Conservation (phyloP, 129 eudicot species). For the Solidago caesia region DNA sequence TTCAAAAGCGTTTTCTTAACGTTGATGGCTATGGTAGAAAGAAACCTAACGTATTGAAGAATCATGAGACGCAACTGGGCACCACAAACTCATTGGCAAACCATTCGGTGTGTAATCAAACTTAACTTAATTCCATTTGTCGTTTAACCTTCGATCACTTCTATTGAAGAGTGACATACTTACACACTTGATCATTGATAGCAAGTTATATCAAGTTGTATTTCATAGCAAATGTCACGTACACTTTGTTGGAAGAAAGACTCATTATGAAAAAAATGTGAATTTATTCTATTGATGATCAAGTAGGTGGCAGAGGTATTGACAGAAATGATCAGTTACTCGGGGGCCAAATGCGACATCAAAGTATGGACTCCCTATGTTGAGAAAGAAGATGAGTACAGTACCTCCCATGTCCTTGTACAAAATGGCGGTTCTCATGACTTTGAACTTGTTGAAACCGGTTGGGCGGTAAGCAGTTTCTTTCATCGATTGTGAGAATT, state of each 20-base stretch:
- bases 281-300: background rate
- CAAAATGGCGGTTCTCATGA: conserved; percentile 34
- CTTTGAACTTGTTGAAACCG: conserved; percentile 53
- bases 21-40: conserved; percentile 32
- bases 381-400: conserved; percentile 57
- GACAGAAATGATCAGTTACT: conserved; percentile 49
- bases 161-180: background rate
- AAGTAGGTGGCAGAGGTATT: conserved; percentile 36
- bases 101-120: conserved; percentile 45
- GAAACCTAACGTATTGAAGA: conserved; percentile 23
- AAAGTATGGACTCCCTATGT: conserved; percentile 55
- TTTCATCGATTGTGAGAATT: background rate
- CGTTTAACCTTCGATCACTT: background rate
- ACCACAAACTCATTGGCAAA: conserved; percentile 24
- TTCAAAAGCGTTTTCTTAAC: conserved; percentile 3
- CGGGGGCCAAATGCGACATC: conserved; percentile 59
- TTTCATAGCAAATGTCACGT: background rate
- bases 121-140: conserved; percentile 10
- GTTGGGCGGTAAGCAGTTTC: conserved; percentile 54
- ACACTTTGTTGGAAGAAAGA: background rate
- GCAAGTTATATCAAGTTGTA: background rate
- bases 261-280: background rate
- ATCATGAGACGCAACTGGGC: conserved; percentile 14
- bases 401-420: conserved; percentile 48
- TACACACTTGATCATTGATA: background rate